These are phyloP conservation scores for Microbotryum lychnidis-dioicae DNA, from an alignment of 1,284 basidiomycete genomes.

Conservation along the genomic window DNA sequence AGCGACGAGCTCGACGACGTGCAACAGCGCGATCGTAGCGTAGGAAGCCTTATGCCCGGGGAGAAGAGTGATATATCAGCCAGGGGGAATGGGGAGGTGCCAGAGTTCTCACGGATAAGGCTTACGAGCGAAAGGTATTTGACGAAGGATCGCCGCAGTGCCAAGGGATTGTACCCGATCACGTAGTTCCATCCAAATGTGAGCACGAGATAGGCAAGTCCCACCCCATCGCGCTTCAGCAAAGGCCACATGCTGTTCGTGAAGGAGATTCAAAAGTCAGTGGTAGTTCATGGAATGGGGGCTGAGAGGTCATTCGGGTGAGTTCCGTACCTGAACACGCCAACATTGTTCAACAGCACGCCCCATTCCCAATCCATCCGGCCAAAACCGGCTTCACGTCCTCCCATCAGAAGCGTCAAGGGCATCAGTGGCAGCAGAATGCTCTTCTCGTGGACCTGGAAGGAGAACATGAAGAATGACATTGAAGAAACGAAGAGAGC, in stretches of 20 bases:
- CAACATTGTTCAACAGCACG: constrained; percentile 73
- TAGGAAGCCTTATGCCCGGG: constrained; percentile 52
- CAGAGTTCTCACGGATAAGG: constrained; percentile 2
- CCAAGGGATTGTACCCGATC: constrained; percentile 55
- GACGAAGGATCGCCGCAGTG: constrained; percentile 48
- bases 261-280: background rate
- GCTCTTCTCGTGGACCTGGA: constrained; percentile 92
- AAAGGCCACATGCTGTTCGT: constrained; percentile 78
- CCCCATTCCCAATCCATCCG: constrained; percentile 68
- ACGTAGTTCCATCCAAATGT: constrained; percentile 69
- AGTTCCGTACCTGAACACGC: constrained; percentile 64
- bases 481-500: constrained; percentile 41
- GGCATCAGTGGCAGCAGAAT: constrained; percentile 82
- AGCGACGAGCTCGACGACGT: constrained; percentile 56
- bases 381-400: constrained; percentile 42
- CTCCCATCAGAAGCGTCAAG: constrained; percentile 66
- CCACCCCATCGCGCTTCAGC: constrained; percentile 68
- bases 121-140: constrained; percentile 55
- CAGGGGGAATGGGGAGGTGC: background rate
- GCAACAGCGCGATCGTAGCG: constrained; percentile 50
- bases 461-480: constrained; percentile 90
- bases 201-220: constrained; percentile 59
- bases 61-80: background rate
- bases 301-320: background rate
- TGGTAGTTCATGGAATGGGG: background rate